Conservation (phyloP, 306 rosid genomes). For the Fragaria ananassa region DNA sequence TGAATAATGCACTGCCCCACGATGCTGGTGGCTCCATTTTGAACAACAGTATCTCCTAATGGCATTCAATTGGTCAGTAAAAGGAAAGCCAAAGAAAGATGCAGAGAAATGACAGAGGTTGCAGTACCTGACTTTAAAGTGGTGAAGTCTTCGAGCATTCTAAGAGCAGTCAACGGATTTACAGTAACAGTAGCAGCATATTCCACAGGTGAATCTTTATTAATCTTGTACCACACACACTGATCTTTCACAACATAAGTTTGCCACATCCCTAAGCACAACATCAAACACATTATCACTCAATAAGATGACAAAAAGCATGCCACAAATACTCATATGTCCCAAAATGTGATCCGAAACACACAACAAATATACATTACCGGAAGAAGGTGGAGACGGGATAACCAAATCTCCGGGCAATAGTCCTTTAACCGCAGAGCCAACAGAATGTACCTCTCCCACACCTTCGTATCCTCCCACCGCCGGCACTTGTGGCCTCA, state of each 20-base stretch:
- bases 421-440: slow-evolving; percentile 52
- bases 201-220: slow-evolving; percentile 67
- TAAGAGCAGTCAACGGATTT: slow-evolving; percentile 84
- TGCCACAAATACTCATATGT: background rate
- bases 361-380: slow-evolving; percentile 48
- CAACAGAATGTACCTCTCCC: slow-evolving; percentile 74
- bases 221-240: slow-evolving; percentile 69
- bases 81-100: slow-evolving; percentile 8
- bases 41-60: slow-evolving; percentile 84
- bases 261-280: slow-evolving; percentile 81
- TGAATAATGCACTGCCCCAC: slow-evolving; percentile 96
- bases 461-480: slow-evolving; percentile 94
- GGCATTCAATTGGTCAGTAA: slow-evolving; percentile 16
- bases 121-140: slow-evolving; percentile 60
- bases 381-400: slow-evolving; percentile 86
- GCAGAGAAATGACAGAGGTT: slow-evolving; percentile 1
- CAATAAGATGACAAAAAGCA: slow-evolving; percentile 5
- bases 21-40: slow-evolving; percentile 96
- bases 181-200: slow-evolving; percentile 87
- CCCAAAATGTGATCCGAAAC: background rate
- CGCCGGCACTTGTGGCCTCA: slow-evolving; percentile 82
- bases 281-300: slow-evolving; percentile 2
- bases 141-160: slow-evolving; percentile 78
- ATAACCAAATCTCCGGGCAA: slow-evolving; percentile 85
- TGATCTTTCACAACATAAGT: slow-evolving; percentile 75